Percentiles rank a stretch among this genome's conserved stretches.
Conservation (phyloP, 768 basidiomycete genomes). For the Sutorius australiensis region DNA sequence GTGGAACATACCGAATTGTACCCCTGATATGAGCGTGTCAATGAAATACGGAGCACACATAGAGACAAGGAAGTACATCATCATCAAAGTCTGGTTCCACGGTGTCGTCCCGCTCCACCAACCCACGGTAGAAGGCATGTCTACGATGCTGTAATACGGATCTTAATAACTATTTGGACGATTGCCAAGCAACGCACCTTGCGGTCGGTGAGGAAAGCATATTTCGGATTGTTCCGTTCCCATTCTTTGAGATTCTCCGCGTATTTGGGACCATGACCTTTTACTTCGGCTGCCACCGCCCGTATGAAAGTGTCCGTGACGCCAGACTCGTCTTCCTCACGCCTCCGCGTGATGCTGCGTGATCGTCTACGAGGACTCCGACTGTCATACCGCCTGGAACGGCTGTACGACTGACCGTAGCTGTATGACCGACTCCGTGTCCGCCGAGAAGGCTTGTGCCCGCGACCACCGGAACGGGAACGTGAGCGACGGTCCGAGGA, state of each 20-base stretch:
- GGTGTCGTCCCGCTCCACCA: constrained; percentile 54
- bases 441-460: constrained; percentile 21
- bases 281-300: constrained; percentile 82
- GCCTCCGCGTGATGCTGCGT: constrained; percentile 29
- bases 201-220: constrained; percentile 63
- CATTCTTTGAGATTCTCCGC: constrained; percentile 70
- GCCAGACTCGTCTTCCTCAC: constrained; percentile 50
- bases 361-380: constrained; percentile 49
- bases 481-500: constrained; percentile 26
- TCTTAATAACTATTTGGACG: constrained; percentile 2
- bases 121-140: constrained; percentile 65
- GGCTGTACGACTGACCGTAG: constrained; percentile 42
- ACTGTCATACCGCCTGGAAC: constrained; percentile 39
- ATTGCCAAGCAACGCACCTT: constrained; percentile 39
- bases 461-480: constrained; percentile 32
- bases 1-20: constrained; percentile 87
- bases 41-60: background rate
- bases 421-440: constrained; percentile 28
- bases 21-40: constrained; percentile 46
- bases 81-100: constrained; percentile 76
- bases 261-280: constrained; percentile 73
- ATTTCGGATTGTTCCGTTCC: constrained; percentile 80
- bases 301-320: constrained; percentile 84
- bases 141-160: constrained; percentile 54
- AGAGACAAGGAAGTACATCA: constrained; percentile 46